phyloP scores from a whole-genome alignment of 179 eudicot genomes.

The Patellifolia procumbens region DNA sequence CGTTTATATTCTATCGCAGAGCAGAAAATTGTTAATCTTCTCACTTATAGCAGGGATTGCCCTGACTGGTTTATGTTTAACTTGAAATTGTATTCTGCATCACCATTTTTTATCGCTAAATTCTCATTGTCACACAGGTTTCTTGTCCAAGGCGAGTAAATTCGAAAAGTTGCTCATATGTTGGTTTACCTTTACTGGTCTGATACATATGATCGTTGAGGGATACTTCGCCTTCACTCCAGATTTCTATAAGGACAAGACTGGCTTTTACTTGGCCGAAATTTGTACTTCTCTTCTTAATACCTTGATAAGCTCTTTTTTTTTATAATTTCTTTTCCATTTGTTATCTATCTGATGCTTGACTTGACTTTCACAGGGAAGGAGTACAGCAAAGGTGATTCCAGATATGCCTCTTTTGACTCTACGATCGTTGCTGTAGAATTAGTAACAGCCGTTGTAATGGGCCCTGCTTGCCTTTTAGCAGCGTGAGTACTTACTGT shows the following conservation, averaged over 20 bases:
- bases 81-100: too few species aligned
- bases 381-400: conserved; percentile 94
- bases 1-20: neutral
- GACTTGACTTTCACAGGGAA: conserved; percentile 57
- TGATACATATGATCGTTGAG: conserved; percentile 75
- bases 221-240: conserved; percentile 91
- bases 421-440: conserved; percentile 66
- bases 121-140: conserved; percentile 40
- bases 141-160: conserved; percentile 48
- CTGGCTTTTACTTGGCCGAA: conserved; percentile 73
- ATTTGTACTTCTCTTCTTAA: conserved; percentile 58
- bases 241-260: conserved; percentile 66
- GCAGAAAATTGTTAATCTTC: neutral
- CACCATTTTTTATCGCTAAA: neutral
- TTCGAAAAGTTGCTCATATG: conserved; percentile 75
- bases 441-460: conserved; percentile 72
- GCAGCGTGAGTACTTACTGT: conserved; percentile 60
- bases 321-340: neutral
- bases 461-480: conserved; percentile 81
- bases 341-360: neutral
- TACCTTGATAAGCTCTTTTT: neutral
- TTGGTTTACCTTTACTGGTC: conserved; percentile 92
- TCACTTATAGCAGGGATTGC: neutral
- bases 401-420: conserved; percentile 80
- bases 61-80: too few species aligned